Evolutionary conservation across 176 grass and related monocot genomes (phyloP), one percentile per base, ranked within the genome.

Genomic region (Canna indica): DNA sequence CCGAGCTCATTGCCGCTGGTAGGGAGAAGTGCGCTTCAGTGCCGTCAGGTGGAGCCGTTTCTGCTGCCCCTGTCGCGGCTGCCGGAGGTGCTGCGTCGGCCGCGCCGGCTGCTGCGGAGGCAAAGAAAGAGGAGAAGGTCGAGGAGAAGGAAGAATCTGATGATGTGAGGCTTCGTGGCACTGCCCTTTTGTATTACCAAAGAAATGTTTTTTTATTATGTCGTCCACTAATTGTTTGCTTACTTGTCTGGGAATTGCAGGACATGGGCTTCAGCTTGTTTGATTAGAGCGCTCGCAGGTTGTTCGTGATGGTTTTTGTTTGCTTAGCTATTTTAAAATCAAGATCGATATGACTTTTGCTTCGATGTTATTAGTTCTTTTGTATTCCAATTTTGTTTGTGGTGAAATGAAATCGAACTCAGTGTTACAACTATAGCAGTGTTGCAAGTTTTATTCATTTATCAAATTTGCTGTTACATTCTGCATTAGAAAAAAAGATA

Each of bases 211-310:
- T n/a, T n/a, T n/a, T n/a, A n/a, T n/a, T n/a, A n/a, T n/a, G n/a
- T n/a, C n/a, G n/a, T 11, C 11, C 3, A 60, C 28, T 8, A 6
- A 20, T 34, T 18, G 13, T 64, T 64, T 64, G 30, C 30, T 35
- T 12, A 18, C 35, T 34, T 6, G 0, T 64, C 14, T 34, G n/a
- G 9, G 14, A 1, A 6, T 64, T 17, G 60, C 60, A 64, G 60
- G 60, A 64, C 10, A 64, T 64, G 60, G 60, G 60, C 60, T 64
- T 64, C 29, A 20, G 60, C 16, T 35, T 64, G 8, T 64, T 64
- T 29, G 60, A 64, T 64, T 64, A 64, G 34, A 15, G 5, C 27
- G 3, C 14, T 30, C 24, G 28, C 12, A 29, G 2, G 4, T 16
- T 64, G 15, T 46, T 12, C 44, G 7, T 12, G 7, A 12, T 46